Percentiles rank a stretch among this genome's conserved stretches.
These are phyloP conservation scores for Penicillium sp. DNA, from an alignment of 2,329 filamentous ascomycete species.

Conservation along the genomic window DNA sequence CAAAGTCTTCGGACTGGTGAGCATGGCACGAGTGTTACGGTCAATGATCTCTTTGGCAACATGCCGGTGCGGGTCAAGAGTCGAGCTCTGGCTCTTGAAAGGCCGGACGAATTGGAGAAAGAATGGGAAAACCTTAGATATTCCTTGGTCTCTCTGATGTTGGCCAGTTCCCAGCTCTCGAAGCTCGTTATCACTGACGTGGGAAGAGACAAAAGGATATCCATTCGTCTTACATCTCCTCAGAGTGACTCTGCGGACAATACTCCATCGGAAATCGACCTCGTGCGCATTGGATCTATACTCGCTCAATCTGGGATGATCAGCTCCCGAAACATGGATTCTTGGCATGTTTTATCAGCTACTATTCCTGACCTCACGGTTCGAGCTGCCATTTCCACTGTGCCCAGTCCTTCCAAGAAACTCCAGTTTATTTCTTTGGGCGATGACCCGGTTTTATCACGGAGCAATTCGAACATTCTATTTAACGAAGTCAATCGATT, in stretches of 20 bases:
- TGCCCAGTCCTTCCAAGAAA: conserved; percentile 64
- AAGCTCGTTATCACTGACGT: conserved; percentile 57
- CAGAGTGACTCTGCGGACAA: background rate
- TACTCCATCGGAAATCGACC: conserved; percentile 16
- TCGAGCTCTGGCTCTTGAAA: conserved; percentile 54
- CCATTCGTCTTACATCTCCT: conserved; percentile 18
- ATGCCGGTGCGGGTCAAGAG: conserved; percentile 89
- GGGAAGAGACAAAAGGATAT: conserved; percentile 37
- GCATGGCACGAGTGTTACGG: conserved; percentile 70
- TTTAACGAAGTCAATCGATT: conserved; percentile 73
- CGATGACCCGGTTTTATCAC: conserved; percentile 57
- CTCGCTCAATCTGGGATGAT: conserved; percentile 63
- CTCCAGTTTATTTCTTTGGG: conserved; percentile 80
- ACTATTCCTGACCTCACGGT: conserved; percentile 58
- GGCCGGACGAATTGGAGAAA: conserved; percentile 50
- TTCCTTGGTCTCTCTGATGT: conserved; percentile 58
- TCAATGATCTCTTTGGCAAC: conserved; percentile 78
- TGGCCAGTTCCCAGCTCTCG: conserved; percentile 60
- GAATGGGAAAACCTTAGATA: conserved; percentile 62
- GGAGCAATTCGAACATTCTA: conserved; percentile 57
- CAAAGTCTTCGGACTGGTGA: conserved; percentile 52
- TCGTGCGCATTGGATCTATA: conserved; percentile 46
- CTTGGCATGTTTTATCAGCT: conserved; percentile 69
- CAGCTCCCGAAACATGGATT: conserved; percentile 46
- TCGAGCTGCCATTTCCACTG: conserved; percentile 64